phyloP scores from a whole-genome alignment of 179 eudicot species.

The Beta corolliflora region DNA sequence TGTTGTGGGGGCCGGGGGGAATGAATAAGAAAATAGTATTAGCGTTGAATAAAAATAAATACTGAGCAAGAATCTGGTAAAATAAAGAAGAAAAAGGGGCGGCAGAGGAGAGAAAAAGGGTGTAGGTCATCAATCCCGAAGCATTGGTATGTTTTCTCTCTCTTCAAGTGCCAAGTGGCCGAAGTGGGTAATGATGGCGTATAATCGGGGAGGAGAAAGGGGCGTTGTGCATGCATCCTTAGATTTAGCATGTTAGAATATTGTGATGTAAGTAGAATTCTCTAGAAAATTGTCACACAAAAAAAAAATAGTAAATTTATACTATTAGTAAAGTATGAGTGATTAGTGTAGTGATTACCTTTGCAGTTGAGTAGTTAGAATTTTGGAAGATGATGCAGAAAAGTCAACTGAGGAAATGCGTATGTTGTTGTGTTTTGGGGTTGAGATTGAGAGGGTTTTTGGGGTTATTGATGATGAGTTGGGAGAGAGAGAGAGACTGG shows the following conservation, averaged over 20 bases:
- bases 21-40: no score
- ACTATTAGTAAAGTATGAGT: neutral
- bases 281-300: no score
- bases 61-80: neutral
- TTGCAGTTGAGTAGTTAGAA: neutral
- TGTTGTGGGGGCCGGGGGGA: no score
- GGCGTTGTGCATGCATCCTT: slow-evolving; percentile 3
- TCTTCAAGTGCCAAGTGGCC: neutral
- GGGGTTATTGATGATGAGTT: neutral
- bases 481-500: no score
- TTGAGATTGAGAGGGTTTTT: no score
- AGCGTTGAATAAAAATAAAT: neutral
- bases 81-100: neutral
- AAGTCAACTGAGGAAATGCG: slow-evolving; percentile 21
- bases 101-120: neutral
- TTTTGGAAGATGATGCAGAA: neutral
- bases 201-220: slow-evolving; percentile 11
- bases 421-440: neutral
- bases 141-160: neutral
- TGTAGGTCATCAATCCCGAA: slow-evolving; percentile 33
- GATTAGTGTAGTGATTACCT: neutral
- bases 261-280: neutral
- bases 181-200: slow-evolving; percentile 23
- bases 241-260: neutral
- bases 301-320: no score